Percentiles rank a stretch among this genome's conserved stretches.
phyloP scores from a whole-genome alignment of 305 asterid genomes.

The Petunia hybrid region DNA sequence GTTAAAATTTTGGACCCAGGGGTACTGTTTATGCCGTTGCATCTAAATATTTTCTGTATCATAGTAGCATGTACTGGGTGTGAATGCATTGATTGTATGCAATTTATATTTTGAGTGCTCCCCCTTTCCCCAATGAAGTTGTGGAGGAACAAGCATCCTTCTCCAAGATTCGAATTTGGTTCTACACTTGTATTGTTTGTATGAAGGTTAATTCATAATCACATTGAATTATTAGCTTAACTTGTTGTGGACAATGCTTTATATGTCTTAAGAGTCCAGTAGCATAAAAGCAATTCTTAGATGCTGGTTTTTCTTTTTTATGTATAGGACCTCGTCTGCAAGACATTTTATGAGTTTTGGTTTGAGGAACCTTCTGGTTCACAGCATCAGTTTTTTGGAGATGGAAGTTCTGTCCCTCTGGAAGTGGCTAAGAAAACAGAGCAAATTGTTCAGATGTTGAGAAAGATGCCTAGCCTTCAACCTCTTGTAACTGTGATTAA shows the following conservation, averaged over 20 bases:
- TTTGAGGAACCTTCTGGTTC: slow-evolving; percentile 89
- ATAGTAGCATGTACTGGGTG: slow-evolving; percentile 10
- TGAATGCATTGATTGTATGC: not conserved
- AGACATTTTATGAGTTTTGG: slow-evolving; percentile 99
- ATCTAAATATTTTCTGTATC: not conserved
- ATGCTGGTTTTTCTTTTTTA: slow-evolving; percentile 29
- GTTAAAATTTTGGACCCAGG: not conserved
- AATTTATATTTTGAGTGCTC: not conserved
- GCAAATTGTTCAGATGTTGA: slow-evolving; percentile 91
- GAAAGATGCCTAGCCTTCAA: slow-evolving; percentile 83
- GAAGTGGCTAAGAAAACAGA: slow-evolving; percentile 95
- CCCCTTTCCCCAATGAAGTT: not conserved
- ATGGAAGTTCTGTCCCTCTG: slow-evolving; percentile 94
- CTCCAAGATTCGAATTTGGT: not conserved
- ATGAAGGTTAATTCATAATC: not conserved
- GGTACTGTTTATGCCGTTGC: slow-evolving; percentile 3
- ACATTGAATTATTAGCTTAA: slow-evolving; percentile 5
- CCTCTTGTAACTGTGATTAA: slow-evolving; percentile 81
- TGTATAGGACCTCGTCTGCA: slow-evolving; percentile 95
- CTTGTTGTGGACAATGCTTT: slow-evolving; percentile 31
- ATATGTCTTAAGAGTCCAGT: slow-evolving; percentile 21
- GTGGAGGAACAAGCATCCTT: not conserved
- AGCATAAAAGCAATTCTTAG: slow-evolving; percentile 21
- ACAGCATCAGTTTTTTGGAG: slow-evolving; percentile 67
- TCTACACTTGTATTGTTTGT: not conserved